phyloP scores from a whole-genome alignment of 1,139 yeast genomes.

The Kodamaea derodonti region DNA sequence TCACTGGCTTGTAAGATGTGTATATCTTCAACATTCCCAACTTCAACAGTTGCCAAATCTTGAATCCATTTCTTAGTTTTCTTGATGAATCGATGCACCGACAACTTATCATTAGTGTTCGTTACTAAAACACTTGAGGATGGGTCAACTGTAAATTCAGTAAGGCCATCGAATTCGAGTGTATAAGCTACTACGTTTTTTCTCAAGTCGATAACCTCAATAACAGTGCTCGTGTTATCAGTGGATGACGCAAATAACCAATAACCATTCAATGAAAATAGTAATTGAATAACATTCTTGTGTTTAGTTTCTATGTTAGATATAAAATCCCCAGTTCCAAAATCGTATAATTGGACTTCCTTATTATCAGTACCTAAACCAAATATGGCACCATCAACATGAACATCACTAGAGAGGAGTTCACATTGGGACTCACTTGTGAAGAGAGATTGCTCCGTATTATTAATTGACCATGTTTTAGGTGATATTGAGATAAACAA shows the following conservation, averaged over 20 bases:
- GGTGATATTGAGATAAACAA: constrained; percentile 26
- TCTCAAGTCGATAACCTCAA: constrained; percentile 58
- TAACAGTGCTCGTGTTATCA: constrained; percentile 1
- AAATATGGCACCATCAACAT: constrained; percentile 62
- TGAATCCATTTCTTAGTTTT: constrained; percentile 42
- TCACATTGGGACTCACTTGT: constrained; percentile 1
- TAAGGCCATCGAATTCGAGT: constrained; percentile 15
- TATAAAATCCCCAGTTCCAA: constrained; percentile 36
- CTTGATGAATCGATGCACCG: constrained; percentile 37
- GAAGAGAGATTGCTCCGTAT: constrained; percentile 9
- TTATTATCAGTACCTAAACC: constrained; percentile 45
- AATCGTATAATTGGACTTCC: constrained; percentile 38
- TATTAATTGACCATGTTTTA: constrained; percentile 30
- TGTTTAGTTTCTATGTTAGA: constrained; percentile 31
- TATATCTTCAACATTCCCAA: constrained; percentile 4
- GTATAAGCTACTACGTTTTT: constrained; percentile 35
- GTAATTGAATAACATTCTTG: constrained; percentile 31
- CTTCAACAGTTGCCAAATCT: constrained; percentile 3
- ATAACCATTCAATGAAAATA: constrained; percentile 68
- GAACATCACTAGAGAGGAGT: constrained; percentile 40
- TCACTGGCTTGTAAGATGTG: constrained; percentile 6
- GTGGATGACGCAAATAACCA: constrained; percentile 43
- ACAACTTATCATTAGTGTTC: constrained; percentile 12
- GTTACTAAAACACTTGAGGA: constrained; percentile 40
- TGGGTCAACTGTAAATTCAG: constrained; percentile 40